Conservation (phyloP, 2,329 filamentous ascomycete genomes). For the Paracamarosporium sp. region DNA sequence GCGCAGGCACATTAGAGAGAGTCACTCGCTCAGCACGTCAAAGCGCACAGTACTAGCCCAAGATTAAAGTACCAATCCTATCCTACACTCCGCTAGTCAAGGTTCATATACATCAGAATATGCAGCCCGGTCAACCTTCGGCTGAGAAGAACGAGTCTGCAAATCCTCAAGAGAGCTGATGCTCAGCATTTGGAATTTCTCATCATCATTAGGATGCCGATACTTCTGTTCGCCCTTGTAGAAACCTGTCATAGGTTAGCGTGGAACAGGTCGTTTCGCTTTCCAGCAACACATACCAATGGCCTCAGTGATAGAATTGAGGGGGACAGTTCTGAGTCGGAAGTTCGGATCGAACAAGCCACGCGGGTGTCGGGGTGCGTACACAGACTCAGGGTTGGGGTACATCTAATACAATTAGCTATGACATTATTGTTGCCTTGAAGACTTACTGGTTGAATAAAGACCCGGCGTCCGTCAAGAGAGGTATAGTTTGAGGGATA, state of each 20-base stretch:
- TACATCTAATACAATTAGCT: conserved; percentile 10
- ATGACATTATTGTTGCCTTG: not conserved
- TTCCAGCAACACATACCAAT: conserved; percentile 8
- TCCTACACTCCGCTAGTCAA: not conserved
- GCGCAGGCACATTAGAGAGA: not conserved
- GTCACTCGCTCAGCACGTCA: not conserved
- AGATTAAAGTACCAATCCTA: not conserved
- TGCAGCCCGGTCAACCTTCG: not conserved
- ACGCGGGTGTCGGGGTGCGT: not conserved
- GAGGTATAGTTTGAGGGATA: conserved; percentile 5
- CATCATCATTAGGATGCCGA: conserved; percentile 7
- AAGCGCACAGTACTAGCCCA: not conserved
- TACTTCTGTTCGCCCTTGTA: not conserved
- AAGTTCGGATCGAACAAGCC: conserved; percentile 5
- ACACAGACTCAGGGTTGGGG: not conserved
- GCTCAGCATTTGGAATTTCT: conserved; percentile 15
- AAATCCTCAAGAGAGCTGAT: not conserved
- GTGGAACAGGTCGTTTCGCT: not conserved
- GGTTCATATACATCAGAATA: not conserved
- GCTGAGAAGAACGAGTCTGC: not conserved
- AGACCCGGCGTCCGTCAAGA: conserved; percentile 8
- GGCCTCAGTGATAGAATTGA: conserved; percentile 9
- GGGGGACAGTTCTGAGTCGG: not conserved
- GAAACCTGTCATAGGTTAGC: not conserved
- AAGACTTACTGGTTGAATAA: conserved; percentile 7